Evolutionary conservation across 2,329 filamentous ascomycete species (phyloP), one percentile per base, ranked within the genome.

Genomic region (Colletotrichum tropicicola): DNA sequence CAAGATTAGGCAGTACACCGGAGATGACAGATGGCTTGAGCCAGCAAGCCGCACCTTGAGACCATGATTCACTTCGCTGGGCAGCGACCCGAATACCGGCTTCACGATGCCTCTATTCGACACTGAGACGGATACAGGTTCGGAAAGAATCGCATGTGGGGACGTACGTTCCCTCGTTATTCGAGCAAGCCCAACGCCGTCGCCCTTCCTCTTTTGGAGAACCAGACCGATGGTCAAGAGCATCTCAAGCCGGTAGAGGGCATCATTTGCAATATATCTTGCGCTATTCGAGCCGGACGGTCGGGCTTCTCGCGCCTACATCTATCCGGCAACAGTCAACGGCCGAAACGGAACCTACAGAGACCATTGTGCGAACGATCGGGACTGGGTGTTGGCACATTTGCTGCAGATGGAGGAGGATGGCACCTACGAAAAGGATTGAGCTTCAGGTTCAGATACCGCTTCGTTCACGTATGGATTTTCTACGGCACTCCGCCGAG

Each of bases 1-100:
- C 28, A 85, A 87, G 71, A 78, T 87, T 6, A 76, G 78, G 58
- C 75, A 73, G 39, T 80, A 80, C 5, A 82, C 78, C 5, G 75
- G 76, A 0, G 78, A 86, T 59, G 7, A 55, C 3, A 75, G 77
- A 3, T 72, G 70, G 37, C 77, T 84, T 25, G 71, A 78, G 8
- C 65, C 6, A 49, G 37, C 5, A 44, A 35, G 5, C n/a, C 48
- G n/a, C 65, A 67, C 19, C 27, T 65, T 2, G 49, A 67, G 2
- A 55, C 39, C 2, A 35, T 65, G n/a, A 39, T 65, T 0, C 32
- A 25, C 4, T 65, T 65, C 30, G 55, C 39, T 1, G 65, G 65
- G 4, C 65, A 67, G 13, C 60, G 65, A 6, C 65, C 61, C 9
- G 55, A 67, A 13, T 65, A 61, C 23, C 44, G 61, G 7, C 35